Conservation (phyloP, 225 moss, liverwort and hornwort genomes). For the Sphagnum contortum region DNA sequence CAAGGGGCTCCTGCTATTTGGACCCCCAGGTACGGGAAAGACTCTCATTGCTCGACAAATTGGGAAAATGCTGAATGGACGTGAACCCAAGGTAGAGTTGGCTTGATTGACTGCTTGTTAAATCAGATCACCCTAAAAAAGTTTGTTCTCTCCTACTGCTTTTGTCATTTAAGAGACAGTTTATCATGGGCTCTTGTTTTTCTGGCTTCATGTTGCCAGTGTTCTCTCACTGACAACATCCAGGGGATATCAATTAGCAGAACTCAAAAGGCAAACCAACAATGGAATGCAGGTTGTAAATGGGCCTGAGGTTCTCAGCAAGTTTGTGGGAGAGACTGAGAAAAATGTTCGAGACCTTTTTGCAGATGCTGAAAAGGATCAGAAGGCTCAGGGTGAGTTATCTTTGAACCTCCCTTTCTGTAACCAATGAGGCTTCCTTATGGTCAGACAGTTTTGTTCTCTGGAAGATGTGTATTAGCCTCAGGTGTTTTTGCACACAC, state of each 20-base stretch:
- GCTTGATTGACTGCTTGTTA: not conserved
- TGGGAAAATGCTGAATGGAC: conserved; percentile 88
- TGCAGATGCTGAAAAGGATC: conserved; percentile 89
- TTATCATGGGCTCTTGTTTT: too few relatives aligned
- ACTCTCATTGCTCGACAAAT: conserved; percentile 95
- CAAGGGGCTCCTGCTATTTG: conserved; percentile 85
- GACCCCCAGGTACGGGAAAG: conserved; percentile 94
- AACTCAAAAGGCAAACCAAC: too few relatives aligned
- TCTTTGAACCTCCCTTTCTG: not conserved
- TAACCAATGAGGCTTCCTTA: too few relatives aligned
- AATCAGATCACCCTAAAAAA: not conserved
- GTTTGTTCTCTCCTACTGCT: not conserved
- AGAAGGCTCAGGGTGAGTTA: conserved; percentile 54
- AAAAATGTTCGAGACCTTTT: conserved; percentile 95
- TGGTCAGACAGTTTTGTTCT: too few relatives aligned
- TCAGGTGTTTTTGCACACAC: too few relatives aligned
- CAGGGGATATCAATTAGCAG: too few relatives aligned
- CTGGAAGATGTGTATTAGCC: too few relatives aligned
- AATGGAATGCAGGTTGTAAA: conserved; percentile 63
- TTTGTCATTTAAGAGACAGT: too few relatives aligned
- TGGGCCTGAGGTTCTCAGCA: conserved; percentile 92
- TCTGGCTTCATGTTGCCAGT: too few relatives aligned
- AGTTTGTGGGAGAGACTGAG: conserved; percentile 94
- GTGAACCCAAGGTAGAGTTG: conserved; percentile 78
- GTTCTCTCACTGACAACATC: too few relatives aligned